A percentile compares a stretch with the other conserved stretches of the same genome.
phyloP scores from a whole-genome alignment of 805 yeast genomes.

The Ogataea populi-albae region DNA sequence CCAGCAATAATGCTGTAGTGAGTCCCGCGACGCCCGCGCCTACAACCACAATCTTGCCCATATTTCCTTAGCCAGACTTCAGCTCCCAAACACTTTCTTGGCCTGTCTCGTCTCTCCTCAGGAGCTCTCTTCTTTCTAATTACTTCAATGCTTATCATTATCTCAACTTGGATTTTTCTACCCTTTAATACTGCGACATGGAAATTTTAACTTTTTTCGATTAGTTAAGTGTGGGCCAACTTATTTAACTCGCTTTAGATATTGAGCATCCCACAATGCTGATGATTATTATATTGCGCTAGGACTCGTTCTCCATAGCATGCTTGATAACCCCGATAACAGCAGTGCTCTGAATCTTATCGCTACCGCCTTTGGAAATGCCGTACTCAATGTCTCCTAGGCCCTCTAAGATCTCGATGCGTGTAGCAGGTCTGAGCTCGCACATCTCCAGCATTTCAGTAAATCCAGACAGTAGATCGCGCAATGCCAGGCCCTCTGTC shows the following conservation, averaged over 20 bases:
- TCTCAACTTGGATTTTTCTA: too few relatives aligned
- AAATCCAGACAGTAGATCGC: constrained; percentile 78
- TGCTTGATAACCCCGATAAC: constrained; percentile 80
- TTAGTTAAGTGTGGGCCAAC: too few relatives aligned
- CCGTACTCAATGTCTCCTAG: constrained; percentile 89
- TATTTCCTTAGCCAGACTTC: constrained; percentile 1
- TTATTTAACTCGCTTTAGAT: too few relatives aligned
- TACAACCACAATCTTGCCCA: constrained; percentile 26
- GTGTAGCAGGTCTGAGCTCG: constrained; percentile 59
- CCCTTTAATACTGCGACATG: too few relatives aligned
- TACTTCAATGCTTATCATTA: too few relatives aligned
- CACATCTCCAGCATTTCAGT: constrained; percentile 66
- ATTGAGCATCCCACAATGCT: too few relatives aligned
- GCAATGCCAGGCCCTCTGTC: constrained; percentile 81
- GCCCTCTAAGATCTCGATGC: constrained; percentile 64
- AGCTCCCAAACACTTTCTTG: too few relatives aligned
- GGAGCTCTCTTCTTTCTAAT: too few relatives aligned
- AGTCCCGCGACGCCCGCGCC: constrained; percentile 60
- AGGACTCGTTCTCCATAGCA: constrained; percentile 50
- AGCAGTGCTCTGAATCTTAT: constrained; percentile 85
- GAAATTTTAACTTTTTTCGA: too few relatives aligned
- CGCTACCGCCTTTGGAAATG: constrained; percentile 88
- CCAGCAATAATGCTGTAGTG: constrained; percentile 46
- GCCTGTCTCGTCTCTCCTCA: too few relatives aligned
- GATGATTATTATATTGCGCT: too few relatives aligned